phyloP scores from a whole-genome alignment of 2,329 filamentous ascomycete species.

The Penicillium fuscoglaucum region DNA sequence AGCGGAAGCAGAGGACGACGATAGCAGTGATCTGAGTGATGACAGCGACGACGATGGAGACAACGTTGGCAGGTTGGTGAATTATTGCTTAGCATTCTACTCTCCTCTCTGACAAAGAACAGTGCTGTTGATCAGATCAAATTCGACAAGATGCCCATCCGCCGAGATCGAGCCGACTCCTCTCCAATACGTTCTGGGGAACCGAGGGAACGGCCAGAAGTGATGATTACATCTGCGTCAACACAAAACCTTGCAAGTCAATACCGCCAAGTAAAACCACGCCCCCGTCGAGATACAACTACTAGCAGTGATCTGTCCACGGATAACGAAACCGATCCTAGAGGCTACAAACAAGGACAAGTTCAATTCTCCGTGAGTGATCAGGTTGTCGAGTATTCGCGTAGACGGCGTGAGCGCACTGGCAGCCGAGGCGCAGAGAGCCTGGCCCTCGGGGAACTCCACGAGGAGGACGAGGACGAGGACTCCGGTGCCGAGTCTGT shows the following conservation, averaged over 20 bases:
- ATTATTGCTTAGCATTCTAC: not conserved
- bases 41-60: slow-evolving; percentile 65
- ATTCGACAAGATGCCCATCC: slow-evolving; percentile 92
- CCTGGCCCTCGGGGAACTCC: slow-evolving; percentile 34
- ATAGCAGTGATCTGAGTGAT: slow-evolving; percentile 66
- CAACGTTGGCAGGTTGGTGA: slow-evolving; percentile 36
- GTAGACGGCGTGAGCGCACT: slow-evolving; percentile 28
- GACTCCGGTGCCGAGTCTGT: slow-evolving; percentile 51
- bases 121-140: slow-evolving; percentile 85
- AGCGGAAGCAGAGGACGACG: slow-evolving; percentile 60
- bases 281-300: slow-evolving; percentile 61
- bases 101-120: slow-evolving; percentile 22
- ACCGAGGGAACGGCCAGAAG: slow-evolving; percentile 47
- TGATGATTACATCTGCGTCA: slow-evolving; percentile 59
- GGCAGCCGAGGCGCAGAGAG: slow-evolving; percentile 33
- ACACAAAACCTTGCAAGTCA: slow-evolving; percentile 49
- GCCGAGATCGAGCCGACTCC: slow-evolving; percentile 74
- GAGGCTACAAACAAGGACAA: slow-evolving; percentile 55
- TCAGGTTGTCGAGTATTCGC: slow-evolving; percentile 38
- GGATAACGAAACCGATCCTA: slow-evolving; percentile 61
- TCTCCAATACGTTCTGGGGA: slow-evolving; percentile 69
- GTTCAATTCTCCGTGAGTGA: slow-evolving; percentile 48
- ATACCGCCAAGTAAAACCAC: slow-evolving; percentile 56
- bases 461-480: slow-evolving; percentile 43
- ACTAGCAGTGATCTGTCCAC: slow-evolving; percentile 68